Conservation (phyloP, 805 yeast species). For the Barnettozyma pratensis region DNA sequence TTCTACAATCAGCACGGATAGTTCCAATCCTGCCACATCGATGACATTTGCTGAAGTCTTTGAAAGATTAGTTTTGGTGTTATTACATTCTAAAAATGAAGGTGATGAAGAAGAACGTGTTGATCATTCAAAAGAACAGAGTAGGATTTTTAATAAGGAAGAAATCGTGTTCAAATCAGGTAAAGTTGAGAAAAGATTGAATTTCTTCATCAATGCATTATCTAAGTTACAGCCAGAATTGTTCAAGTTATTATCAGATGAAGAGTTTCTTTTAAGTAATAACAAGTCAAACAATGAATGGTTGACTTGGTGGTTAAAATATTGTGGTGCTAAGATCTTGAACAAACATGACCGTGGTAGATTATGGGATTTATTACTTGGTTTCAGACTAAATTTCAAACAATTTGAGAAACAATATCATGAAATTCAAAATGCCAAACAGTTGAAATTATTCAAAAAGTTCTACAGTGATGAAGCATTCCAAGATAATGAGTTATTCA, state of each 20-base stretch:
- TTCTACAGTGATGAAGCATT: constrained; percentile 12
- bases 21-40: constrained; percentile 12
- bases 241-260: constrained; percentile 71
- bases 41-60: constrained; percentile 62
- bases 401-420: constrained; percentile 11
- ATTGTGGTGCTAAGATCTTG: constrained; percentile 83
- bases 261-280: constrained; percentile 57
- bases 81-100: constrained; percentile 46
- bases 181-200: constrained; percentile 57
- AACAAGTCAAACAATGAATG: constrained; percentile 69
- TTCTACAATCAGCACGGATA: constrained; percentile 11
- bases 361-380: constrained; percentile 82
- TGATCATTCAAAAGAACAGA: neutral
- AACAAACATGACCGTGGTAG: constrained; percentile 78
- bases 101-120: constrained; percentile 7
- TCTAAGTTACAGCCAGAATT: constrained; percentile 68
- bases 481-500: constrained; percentile 6
- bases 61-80: constrained; percentile 70
- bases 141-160: constrained; percentile 11
- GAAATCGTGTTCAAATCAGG: constrained; percentile 48
- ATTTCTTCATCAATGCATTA: constrained; percentile 61
- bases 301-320: constrained; percentile 94
- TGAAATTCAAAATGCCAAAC: constrained; percentile 11
- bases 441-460: constrained; percentile 18
- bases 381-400: constrained; percentile 54